Conservation (phyloP, 768 basidiomycete species). For the Rhodotorula kratochvilovae region DNA sequence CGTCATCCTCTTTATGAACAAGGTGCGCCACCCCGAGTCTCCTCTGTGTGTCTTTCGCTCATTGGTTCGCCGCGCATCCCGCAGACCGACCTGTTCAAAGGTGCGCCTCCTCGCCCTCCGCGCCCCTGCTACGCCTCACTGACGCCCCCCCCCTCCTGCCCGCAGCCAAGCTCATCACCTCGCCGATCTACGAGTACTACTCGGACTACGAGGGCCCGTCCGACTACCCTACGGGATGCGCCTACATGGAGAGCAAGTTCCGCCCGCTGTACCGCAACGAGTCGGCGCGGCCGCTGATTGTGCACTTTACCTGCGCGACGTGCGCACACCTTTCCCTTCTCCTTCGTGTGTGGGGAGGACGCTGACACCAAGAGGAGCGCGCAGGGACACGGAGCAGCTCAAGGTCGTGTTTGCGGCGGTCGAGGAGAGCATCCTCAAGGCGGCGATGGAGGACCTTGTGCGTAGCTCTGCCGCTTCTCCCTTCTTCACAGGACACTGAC, state of each 20-base stretch:
- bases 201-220: slow-evolving; percentile 76
- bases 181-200: slow-evolving; percentile 81
- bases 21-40: not conserved
- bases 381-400: slow-evolving; percentile 44
- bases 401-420: slow-evolving; percentile 46
- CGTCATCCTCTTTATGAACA: slow-evolving; percentile 57
- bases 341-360: not conserved
- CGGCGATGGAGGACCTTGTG: slow-evolving; percentile 34
- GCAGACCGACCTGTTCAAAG: slow-evolving; percentile 72
- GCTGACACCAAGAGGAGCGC: not conserved
- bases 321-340: not conserved
- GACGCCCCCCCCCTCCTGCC: not conserved
- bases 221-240: slow-evolving; percentile 84
- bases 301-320: slow-evolving; percentile 42
- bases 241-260: slow-evolving; percentile 72
- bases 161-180: slow-evolving; percentile 69
- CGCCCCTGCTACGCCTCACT: not conserved
- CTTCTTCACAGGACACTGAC: not conserved
- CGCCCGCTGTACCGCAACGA: slow-evolving; percentile 85
- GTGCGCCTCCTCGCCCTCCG: slow-evolving; percentile 2
- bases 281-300: slow-evolving; percentile 28
- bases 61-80: not conserved
- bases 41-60: no score
- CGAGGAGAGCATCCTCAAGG: slow-evolving; percentile 45
- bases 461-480: not conserved